phyloP scores from a whole-genome alignment of 2,329 filamentous ascomycete genomes.

The Dissoconium aciculare region DNA sequence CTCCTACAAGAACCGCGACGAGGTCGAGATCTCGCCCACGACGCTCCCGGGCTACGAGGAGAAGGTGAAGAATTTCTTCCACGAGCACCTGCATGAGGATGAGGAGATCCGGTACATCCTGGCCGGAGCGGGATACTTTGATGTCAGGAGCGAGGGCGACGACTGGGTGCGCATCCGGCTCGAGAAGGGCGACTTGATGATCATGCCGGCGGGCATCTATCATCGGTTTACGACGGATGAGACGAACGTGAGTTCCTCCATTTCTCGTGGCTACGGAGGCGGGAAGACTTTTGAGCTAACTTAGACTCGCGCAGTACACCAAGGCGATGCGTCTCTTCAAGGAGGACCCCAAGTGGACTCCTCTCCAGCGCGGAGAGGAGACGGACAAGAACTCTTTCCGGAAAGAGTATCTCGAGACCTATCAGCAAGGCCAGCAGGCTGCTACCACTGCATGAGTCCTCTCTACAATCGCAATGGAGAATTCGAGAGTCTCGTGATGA shows the following conservation, averaged over 20 bases:
- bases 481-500: no score
- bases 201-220: constrained; percentile 88
- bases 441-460: no score
- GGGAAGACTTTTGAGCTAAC: no score
- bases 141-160: constrained; percentile 69
- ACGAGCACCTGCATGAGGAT: constrained; percentile 93
- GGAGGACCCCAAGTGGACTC: constrained; percentile 97
- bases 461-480: no score
- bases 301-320: constrained; percentile 62
- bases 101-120: constrained; percentile 95
- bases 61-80: constrained; percentile 87
- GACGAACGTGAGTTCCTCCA: constrained; percentile 57
- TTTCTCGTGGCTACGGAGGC: constrained; percentile 2
- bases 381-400: constrained; percentile 67
- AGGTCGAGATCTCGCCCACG: constrained; percentile 74
- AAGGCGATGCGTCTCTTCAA: constrained; percentile 95
- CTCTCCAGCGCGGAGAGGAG: constrained; percentile 64
- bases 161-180: constrained; percentile 79
- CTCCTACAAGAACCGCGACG: constrained; percentile 86
- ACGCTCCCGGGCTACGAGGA: constrained; percentile 79
- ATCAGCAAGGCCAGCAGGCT: no score
- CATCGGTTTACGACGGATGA: constrained; percentile 93
- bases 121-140: constrained; percentile 80
- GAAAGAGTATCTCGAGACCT: constrained; percentile 54
- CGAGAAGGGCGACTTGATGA: constrained; percentile 78